phyloP scores from a whole-genome alignment of 768 basidiomycete genomes.

The Boletellus sp. region DNA sequence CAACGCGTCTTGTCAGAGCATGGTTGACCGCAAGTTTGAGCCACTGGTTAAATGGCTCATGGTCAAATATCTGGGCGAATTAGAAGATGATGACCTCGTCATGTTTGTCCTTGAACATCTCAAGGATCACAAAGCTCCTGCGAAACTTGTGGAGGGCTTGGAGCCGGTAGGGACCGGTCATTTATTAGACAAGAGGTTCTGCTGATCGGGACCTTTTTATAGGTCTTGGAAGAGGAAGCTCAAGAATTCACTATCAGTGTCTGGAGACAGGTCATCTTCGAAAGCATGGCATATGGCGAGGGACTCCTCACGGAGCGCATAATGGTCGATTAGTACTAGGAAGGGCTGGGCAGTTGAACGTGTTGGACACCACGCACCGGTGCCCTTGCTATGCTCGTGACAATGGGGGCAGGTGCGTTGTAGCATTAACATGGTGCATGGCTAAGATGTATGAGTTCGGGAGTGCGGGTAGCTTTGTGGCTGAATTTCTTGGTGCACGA shows the following conservation, averaged over 20 bases:
- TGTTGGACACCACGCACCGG: conserved; percentile 20
- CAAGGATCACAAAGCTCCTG: conserved; percentile 83
- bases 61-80: conserved; percentile 83
- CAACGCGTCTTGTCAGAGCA: conserved; percentile 44
- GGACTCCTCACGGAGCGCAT: conserved; percentile 83
- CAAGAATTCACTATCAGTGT: conserved; percentile 69
- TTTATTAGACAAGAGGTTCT: background rate
- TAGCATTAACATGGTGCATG: conserved; percentile 41
- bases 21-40: conserved; percentile 84
- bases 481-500: conserved; percentile 16
- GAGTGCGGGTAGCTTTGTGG: conserved; percentile 19
- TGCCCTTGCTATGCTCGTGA: conserved; percentile 26
- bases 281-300: conserved; percentile 90
- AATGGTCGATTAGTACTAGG: conserved; percentile 59
- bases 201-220: conserved; percentile 3
- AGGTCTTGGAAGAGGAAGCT: conserved; percentile 95
- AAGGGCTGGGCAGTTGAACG: conserved; percentile 9
- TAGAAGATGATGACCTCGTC: conserved; percentile 90
- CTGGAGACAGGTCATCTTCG: conserved; percentile 93
- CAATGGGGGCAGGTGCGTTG: conserved; percentile 59
- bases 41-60: conserved; percentile 80
- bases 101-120: conserved; percentile 93
- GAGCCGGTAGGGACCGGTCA: conserved; percentile 69
- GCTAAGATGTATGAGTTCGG: conserved; percentile 42
- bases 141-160: conserved; percentile 83